Base-by-base conservation (phyloP, 805 yeast genomes). In the Starmerella cellae region DNA sequence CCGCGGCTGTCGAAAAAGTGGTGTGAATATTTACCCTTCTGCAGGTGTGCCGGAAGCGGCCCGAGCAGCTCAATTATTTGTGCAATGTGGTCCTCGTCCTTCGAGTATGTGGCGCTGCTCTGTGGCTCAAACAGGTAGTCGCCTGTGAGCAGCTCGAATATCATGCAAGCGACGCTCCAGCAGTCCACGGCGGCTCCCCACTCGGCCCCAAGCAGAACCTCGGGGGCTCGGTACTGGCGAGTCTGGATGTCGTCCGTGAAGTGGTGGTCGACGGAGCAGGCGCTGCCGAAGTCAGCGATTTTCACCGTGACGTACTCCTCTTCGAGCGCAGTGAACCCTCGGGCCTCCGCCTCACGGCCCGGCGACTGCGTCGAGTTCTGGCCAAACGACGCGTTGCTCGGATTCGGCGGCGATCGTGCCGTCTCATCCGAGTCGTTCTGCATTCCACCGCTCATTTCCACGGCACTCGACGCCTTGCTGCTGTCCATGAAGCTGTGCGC, bases 111-210 rank as follows among this genome's bases (percentile, higher is more conserved):
- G 31, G 52, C 37, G 27, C 66, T 66, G 29, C 53, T 52, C 40
- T 76, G 73, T 4, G 98, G 98, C 59, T 88, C 96, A 60, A 88
- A 91, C 38, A 91, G 61, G 55, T 87, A 87, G 61, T 88, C 97
- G 3, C 97, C 97, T 0, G 98, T 88, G 35, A 88, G 61, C 20
- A 91, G 68, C 64, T 91, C 98, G 62, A 91, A 91, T 1, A 82
- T 68, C 55, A 91, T 63, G 63, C 97, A 87, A 0, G 94, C 96
- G 54, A 82, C 68, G n/a, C 95, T 82, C 98, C 98, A 91, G 37
- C 88, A 71, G 62, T 91, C 98, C 1, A 93, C 79, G 42, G 88
- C 77, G 40, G 94, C 85, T 1, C 98, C 98, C 98, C 98, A 91
- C 26, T 73, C 68, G 9, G 81, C 73, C 0, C 94, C 91, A 17